Percentiles rank a stretch among this genome's conserved stretches.
Conservation (phyloP, 2,329 filamentous ascomycete species). For the Lasiodiplodia citricola region DNA sequence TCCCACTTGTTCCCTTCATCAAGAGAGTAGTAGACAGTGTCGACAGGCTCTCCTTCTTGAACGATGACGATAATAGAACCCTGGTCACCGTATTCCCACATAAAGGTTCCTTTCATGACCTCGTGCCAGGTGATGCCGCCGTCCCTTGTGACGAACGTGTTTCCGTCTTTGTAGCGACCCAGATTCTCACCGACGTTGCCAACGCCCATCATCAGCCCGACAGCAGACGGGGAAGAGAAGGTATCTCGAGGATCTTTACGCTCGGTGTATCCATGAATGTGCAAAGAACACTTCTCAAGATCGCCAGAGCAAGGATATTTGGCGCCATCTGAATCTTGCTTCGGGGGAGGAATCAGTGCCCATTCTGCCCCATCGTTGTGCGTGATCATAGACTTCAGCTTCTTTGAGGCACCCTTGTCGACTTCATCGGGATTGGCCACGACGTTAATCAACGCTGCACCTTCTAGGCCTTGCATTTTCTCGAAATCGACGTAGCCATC, state of each 20-base stretch:
- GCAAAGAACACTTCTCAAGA: constrained; percentile 75
- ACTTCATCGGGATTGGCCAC: constrained; percentile 75
- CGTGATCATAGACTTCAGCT: constrained; percentile 87
- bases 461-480: constrained; percentile 90
- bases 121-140: constrained; percentile 88
- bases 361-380: constrained; percentile 96
- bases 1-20: constrained; percentile 84
- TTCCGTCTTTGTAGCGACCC: constrained; percentile 69
- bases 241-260: constrained; percentile 80
- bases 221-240: constrained; percentile 84
- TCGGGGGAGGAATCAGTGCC: constrained; percentile 75
- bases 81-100: constrained; percentile 95
- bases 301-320: constrained; percentile 70
- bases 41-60: constrained; percentile 48
- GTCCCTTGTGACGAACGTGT: constrained; percentile 90
- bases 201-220: constrained; percentile 88
- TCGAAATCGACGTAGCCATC: constrained; percentile 90
- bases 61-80: constrained; percentile 92
- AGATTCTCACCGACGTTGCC: constrained; percentile 86
- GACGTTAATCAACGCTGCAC: constrained; percentile 84
- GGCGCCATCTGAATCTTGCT: constrained; percentile 72
- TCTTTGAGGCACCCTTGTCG: constrained; percentile 71
- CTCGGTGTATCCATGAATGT: constrained; percentile 96
- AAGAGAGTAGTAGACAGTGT: constrained; percentile 70
- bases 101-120: constrained; percentile 85